These are phyloP conservation scores for Cladosporium phlei DNA, from an alignment of 2,329 filamentous ascomycete genomes.

Conservation along the genomic window DNA sequence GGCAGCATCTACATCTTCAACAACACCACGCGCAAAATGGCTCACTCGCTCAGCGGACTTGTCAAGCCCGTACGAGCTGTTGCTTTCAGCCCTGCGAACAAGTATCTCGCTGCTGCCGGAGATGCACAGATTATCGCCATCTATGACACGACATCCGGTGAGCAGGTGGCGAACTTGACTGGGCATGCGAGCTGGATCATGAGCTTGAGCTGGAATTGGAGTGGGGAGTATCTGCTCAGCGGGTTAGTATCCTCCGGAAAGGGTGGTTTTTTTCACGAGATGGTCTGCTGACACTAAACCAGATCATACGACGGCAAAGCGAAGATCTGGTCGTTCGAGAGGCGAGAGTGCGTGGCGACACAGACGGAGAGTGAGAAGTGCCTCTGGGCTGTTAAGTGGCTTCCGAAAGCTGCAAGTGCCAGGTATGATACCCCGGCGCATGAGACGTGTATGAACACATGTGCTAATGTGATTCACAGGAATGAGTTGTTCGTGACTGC, in stretches of 20 bases:
- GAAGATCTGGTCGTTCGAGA: slow-evolving; percentile 91
- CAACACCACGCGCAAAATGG: slow-evolving; percentile 78
- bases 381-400: slow-evolving; percentile 79
- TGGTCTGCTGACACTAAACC: slow-evolving; percentile 34
- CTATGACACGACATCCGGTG: slow-evolving; percentile 87
- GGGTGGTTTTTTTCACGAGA: no score
- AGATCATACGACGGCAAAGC: slow-evolving; percentile 76
- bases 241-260: no score
- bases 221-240: slow-evolving; percentile 84
- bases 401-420: slow-evolving; percentile 59
- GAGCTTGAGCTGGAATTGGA: slow-evolving; percentile 86
- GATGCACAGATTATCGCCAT: slow-evolving; percentile 84
- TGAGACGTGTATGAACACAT: no score
- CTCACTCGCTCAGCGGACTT: slow-evolving; percentile 84
- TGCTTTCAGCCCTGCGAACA: slow-evolving; percentile 80
- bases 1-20: slow-evolving; percentile 92
- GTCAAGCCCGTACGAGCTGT: slow-evolving; percentile 81
- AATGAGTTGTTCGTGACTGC: slow-evolving; percentile 72
- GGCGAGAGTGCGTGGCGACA: slow-evolving; percentile 79
- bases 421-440: slow-evolving; percentile 19
- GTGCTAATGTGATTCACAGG: slow-evolving; percentile 14
- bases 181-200: slow-evolving; percentile 85
- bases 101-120: slow-evolving; percentile 80
- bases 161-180: slow-evolving; percentile 80
- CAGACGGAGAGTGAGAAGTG: slow-evolving; percentile 81